A percentile compares a stretch with the other conserved stretches of the same genome.
Conservation (phyloP, 345 rosid genomes). For the Populus tremula region DNA sequence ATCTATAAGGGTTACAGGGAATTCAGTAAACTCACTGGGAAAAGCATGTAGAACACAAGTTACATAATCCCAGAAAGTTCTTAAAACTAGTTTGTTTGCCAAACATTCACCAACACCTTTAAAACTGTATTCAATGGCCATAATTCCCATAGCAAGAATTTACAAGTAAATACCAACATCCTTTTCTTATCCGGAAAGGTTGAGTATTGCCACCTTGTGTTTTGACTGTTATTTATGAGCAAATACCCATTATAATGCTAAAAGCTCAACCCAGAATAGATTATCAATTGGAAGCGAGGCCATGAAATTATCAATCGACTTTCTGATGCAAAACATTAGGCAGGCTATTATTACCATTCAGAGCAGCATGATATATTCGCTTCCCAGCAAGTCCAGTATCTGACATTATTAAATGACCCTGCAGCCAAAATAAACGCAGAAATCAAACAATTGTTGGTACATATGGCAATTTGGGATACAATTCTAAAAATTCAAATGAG, state of each 20-base stretch:
- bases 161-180: conserved; percentile 27
- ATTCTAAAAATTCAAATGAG: not conserved
- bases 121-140: conserved; percentile 18
- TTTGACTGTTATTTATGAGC: conserved; percentile 28
- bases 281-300: conserved; percentile 50
- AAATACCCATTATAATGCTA: conserved; percentile 30
- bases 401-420: conserved; percentile 77
- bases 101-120: conserved; percentile 18
- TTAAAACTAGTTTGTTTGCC: conserved; percentile 12
- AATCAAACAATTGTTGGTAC: not conserved
- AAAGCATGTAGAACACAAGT: not conserved
- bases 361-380: conserved; percentile 93
- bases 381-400: conserved; percentile 95
- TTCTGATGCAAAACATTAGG: conserved; percentile 96
- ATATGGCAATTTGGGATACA: not conserved
- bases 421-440: conserved; percentile 31
- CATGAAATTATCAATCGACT: conserved; percentile 76
- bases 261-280: conserved; percentile 36
- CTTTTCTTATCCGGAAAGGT: conserved; percentile 1
- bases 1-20: conserved; percentile 19
- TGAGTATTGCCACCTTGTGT: conserved; percentile 15
- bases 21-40: conserved; percentile 17
- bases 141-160: conserved; percentile 14
- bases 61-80: conserved; percentile 8
- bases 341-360: conserved; percentile 98